These are phyloP conservation scores for Colletotrichum sublineola DNA, from an alignment of 2,329 filamentous ascomycete species.

Conservation along the genomic window DNA sequence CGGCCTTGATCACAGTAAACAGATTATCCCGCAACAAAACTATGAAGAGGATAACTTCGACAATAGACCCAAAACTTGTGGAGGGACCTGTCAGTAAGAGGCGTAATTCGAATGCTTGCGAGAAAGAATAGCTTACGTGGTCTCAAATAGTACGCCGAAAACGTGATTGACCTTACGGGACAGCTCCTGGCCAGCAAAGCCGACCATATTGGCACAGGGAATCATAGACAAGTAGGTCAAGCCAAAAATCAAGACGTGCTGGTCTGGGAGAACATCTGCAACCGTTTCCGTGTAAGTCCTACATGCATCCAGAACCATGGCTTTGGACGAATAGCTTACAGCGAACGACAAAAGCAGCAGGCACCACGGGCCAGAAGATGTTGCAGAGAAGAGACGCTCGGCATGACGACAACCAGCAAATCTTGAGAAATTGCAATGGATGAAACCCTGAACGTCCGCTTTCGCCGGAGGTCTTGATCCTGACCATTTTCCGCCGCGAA, in stretches of 20 bases:
- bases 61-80: conserved; percentile 74
- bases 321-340: conserved; percentile 46
- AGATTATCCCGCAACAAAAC: conserved; percentile 70
- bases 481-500: conserved; percentile 54
- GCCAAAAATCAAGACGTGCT: conserved; percentile 75
- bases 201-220: conserved; percentile 80
- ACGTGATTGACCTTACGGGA: conserved; percentile 83
- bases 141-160: conserved; percentile 72
- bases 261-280: conserved; percentile 50
- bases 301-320: background rate
- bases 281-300: background rate
- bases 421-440: conserved; percentile 72
- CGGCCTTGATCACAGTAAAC: conserved; percentile 82
- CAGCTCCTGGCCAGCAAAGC: conserved; percentile 73
- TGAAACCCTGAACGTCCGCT: conserved; percentile 77
- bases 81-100: background rate
- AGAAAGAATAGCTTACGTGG: conserved; percentile 57
- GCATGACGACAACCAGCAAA: conserved; percentile 75
- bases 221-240: conserved; percentile 84
- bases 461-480: conserved; percentile 56
- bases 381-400: conserved; percentile 75
- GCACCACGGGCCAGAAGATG: conserved; percentile 80
- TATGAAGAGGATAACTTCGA: conserved; percentile 88
- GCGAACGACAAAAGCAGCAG: conserved; percentile 75
- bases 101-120: conserved; percentile 43